Conservation (phyloP, 805 yeast species). For the Yamadazyma endophytica region DNA sequence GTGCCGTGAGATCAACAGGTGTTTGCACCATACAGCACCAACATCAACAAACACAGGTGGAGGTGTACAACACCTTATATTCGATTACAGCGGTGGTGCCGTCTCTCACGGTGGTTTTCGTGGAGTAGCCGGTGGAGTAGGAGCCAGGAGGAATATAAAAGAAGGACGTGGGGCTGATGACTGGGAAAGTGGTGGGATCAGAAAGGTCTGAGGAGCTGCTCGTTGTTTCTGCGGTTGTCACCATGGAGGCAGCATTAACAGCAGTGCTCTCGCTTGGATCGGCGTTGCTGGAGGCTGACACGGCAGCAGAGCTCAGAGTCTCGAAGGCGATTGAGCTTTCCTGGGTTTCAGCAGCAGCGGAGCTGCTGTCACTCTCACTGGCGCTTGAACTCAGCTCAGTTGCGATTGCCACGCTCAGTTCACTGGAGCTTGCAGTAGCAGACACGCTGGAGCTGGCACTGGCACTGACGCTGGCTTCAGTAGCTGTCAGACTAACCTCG, state of each 20-base stretch:
- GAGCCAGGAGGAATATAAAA: constrained; percentile 16
- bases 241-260: too few species aligned
- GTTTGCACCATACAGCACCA: not conserved
- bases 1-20: too few species aligned
- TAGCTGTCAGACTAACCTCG: not conserved
- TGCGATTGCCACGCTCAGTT: constrained; percentile 2
- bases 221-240: too few species aligned
- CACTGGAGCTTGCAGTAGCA: constrained; percentile 5
- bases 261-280: too few species aligned
- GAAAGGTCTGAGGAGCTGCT: constrained; percentile 1
- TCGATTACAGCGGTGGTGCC: constrained; percentile 21
- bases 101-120: constrained; percentile 16
- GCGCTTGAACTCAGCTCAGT: constrained; percentile 3
- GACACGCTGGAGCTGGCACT: constrained; percentile 1
- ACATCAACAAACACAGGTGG: too few species aligned
- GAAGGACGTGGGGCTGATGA: constrained; percentile 6
- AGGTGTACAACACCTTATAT: constrained; percentile 19
- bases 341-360: not conserved
- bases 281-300: constrained; percentile 1
- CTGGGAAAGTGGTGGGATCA: not conserved
- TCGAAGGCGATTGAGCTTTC: not conserved
- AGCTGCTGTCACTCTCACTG: constrained; percentile 1
- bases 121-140: constrained; percentile 17
- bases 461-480: constrained; percentile 1
- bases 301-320: constrained; percentile 1